Percentiles rank a stretch among this genome's conserved stretches.
These are phyloP conservation scores for Bacidia gigantensis DNA, from an alignment of 495 filamentous ascomycete species.

Conservation along the genomic window DNA sequence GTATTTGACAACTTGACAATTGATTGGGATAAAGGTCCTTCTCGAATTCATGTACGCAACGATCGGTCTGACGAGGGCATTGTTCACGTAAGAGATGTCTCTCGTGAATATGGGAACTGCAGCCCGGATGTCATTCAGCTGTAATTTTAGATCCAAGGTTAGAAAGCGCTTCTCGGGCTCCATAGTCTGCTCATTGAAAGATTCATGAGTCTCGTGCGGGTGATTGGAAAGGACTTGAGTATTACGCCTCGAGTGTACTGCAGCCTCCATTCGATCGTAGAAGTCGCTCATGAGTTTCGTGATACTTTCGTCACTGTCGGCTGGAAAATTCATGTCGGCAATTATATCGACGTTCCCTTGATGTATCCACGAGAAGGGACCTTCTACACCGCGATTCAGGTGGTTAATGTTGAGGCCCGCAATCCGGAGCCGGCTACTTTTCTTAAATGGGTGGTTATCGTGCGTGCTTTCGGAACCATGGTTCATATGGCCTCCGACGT, in stretches of 20 bases:
- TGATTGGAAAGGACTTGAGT: slow-evolving; percentile 13
- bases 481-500: slow-evolving; percentile 41
- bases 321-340: slow-evolving; percentile 84
- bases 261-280: slow-evolving; percentile 86
- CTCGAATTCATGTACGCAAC: slow-evolving; percentile 97
- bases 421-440: slow-evolving; percentile 77
- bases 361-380: slow-evolving; percentile 94
- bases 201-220: slow-evolving; percentile 14
- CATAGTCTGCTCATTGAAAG: slow-evolving; percentile 11
- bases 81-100: slow-evolving; percentile 89
- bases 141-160: slow-evolving; percentile 77
- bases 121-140: slow-evolving; percentile 85
- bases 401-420: slow-evolving; percentile 93
- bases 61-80: slow-evolving; percentile 85
- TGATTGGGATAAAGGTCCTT: slow-evolving; percentile 85
- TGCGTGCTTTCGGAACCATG: slow-evolving; percentile 38
- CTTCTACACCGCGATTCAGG: slow-evolving; percentile 83
- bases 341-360: slow-evolving; percentile 94
- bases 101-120: slow-evolving; percentile 81
- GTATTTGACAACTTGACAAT: slow-evolving; percentile 83
- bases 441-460: slow-evolving; percentile 62
- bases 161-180: slow-evolving; percentile 51
- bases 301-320: slow-evolving; percentile 72
- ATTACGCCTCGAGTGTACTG: slow-evolving; percentile 60
- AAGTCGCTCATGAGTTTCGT: slow-evolving; percentile 87